Evolutionary conservation across 2,329 filamentous ascomycete species (phyloP).

Genomic region (Penicillium hesseltinei): DNA sequence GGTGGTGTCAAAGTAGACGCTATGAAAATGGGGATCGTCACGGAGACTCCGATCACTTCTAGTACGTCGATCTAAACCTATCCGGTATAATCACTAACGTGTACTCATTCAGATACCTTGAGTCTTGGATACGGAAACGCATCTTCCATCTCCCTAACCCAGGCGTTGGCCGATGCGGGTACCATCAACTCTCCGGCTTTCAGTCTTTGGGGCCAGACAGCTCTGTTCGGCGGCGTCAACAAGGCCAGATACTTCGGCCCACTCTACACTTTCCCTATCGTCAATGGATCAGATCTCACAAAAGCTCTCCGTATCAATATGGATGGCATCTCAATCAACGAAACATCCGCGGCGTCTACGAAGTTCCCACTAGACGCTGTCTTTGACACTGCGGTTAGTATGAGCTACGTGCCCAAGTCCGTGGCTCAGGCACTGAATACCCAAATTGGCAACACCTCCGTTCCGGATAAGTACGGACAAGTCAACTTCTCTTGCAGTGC

Average conservation of each 20-base stretch:
- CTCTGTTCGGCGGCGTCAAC: constrained; percentile 13
- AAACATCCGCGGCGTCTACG: not conserved
- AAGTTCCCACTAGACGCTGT: not conserved
- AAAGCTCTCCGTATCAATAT: not conserved
- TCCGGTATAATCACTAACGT: not conserved
- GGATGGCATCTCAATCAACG: not conserved
- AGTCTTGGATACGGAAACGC: not conserved
- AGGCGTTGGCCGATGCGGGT: not conserved
- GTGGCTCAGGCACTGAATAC: not conserved
- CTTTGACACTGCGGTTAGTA: not conserved
- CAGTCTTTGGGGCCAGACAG: not conserved
- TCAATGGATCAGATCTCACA: not conserved
- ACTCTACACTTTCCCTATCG: constrained; percentile 8
- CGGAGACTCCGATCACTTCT: too few relatives aligned
- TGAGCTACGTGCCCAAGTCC: not conserved
- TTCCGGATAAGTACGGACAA: not conserved
- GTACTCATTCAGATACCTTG: not conserved
- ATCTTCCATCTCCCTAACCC: not conserved
- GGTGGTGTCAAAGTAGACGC: not conserved
- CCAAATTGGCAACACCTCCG: not conserved
- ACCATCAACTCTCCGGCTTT: not conserved
- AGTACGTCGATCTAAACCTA: not conserved
- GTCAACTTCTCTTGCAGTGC: not conserved
- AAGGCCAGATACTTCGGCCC: constrained; percentile 4
- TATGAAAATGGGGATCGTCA: not conserved